These are phyloP conservation scores for Candida peoriensis DNA, from an alignment of 805 yeast genomes.

Conservation along the genomic window DNA sequence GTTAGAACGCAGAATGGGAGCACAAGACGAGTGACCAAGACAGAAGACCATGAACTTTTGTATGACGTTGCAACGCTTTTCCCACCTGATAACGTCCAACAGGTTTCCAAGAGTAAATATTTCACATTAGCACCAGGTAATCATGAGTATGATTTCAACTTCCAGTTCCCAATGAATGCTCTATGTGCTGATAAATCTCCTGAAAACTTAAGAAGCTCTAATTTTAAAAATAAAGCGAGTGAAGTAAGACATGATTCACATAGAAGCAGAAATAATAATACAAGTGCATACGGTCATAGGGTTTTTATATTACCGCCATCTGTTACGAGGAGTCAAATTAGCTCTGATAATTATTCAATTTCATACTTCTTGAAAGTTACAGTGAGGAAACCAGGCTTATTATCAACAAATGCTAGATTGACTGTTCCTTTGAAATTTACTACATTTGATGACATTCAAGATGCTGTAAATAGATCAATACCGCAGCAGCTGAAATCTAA, in stretches of 20 bases:
- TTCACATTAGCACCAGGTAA: conserved; percentile 37
- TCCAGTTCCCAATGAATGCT: conserved; percentile 26
- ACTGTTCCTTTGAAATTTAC: conserved; percentile 37
- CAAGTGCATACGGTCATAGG: neutral
- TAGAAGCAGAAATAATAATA: neutral
- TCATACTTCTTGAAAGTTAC: conserved; percentile 56
- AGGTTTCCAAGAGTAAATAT: conserved; percentile 34
- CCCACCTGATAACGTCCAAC: conserved; percentile 45
- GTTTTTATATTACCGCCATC: conserved; percentile 8
- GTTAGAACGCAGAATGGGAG: conserved; percentile 7
- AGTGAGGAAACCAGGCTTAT: conserved; percentile 45
- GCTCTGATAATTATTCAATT: neutral
- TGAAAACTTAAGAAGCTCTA: conserved; percentile 8
- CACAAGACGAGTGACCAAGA: conserved; percentile 1
- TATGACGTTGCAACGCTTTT: conserved; percentile 47
- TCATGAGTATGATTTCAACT: conserved; percentile 41
- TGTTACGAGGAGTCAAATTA: neutral
- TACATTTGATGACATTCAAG: conserved; percentile 37
- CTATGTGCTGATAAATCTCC: conserved; percentile 24
- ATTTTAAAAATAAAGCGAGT: conserved; percentile 9
- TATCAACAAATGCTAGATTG: conserved; percentile 42
- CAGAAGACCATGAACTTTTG: conserved; percentile 35
- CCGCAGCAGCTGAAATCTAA: too few relatives aligned
- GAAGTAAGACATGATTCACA: conserved; percentile 12
- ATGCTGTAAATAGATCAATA: too few relatives aligned